phyloP scores from a whole-genome alignment of 108 stramenopile genomes.

The Hondaea fermentalgiana region DNA sequence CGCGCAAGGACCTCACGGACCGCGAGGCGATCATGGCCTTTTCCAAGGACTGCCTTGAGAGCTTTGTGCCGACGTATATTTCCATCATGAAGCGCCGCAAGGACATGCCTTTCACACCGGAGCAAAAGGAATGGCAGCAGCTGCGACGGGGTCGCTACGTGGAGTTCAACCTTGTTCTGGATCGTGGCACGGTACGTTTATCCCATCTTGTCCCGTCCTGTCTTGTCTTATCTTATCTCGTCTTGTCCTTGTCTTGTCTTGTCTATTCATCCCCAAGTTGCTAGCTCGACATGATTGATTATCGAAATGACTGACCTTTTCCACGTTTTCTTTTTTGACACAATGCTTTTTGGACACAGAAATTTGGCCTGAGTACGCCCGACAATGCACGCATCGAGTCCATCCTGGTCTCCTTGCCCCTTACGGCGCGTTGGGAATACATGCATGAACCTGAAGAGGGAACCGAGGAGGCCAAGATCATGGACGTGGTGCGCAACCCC shows the following conservation, averaged over 20 bases:
- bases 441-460: constrained; percentile 68
- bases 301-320: no score
- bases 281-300: no score
- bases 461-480: constrained; percentile 79
- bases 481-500: constrained; percentile 79
- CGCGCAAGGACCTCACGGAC: constrained; percentile 57
- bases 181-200: constrained; percentile 69
- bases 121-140: constrained; percentile 91
- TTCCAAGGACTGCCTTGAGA: constrained; percentile 69
- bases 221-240: no score
- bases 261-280: no score
- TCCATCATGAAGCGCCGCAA: constrained; percentile 80
- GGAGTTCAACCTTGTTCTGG: constrained; percentile 99
- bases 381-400: constrained; percentile 87
- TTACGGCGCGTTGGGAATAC: constrained; percentile 96
- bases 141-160: constrained; percentile 74
- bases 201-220: no score
- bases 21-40: constrained; percentile 31
- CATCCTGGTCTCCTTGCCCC: constrained; percentile 97
- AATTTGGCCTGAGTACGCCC: constrained; percentile 91
- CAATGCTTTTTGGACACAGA: background rate
- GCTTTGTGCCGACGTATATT: constrained; percentile 79
- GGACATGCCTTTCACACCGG: constrained; percentile 72
- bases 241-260: no score
- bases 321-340: no score